Percentiles rank a stretch among this genome's conserved stretches.
Conservation (phyloP, 2,329 filamentous ascomycete genomes). For the Malbranchea zuffiana region DNA sequence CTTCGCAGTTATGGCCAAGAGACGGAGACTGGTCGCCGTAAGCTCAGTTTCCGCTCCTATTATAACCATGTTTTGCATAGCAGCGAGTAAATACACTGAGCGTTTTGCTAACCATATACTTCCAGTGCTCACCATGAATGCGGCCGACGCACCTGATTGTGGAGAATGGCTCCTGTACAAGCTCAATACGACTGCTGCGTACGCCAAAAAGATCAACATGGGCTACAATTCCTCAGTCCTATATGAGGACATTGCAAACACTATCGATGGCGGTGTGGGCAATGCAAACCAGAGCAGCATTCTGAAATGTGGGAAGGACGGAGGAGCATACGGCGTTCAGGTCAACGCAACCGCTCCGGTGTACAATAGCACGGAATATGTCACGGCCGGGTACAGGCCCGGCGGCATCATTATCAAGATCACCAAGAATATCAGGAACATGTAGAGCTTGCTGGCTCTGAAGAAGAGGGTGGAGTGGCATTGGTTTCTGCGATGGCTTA, state of each 20-base stretch:
- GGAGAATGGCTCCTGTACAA: constrained; percentile 8
- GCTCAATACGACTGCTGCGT: constrained; percentile 1
- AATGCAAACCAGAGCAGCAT: neutral
- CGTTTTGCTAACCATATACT: neutral
- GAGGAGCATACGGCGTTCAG: neutral
- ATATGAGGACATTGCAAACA: constrained; percentile 8
- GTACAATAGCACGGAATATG: constrained; percentile 2
- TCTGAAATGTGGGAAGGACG: constrained; percentile 3
- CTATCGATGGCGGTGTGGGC: constrained; percentile 4
- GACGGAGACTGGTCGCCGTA: constrained; percentile 4
- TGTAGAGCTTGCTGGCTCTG: too few species aligned
- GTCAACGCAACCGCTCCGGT: constrained; percentile 3
- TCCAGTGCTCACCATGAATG: constrained; percentile 8
- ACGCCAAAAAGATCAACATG: constrained; percentile 9
- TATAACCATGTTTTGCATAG: neutral
- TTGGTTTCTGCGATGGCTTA: too few species aligned
- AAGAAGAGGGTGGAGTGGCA: too few species aligned
- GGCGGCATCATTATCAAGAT: constrained; percentile 7
- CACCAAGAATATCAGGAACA: too few species aligned
- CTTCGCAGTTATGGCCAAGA: constrained; percentile 6
- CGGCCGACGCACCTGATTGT: constrained; percentile 6
- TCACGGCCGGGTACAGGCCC: constrained; percentile 1
- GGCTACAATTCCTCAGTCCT: constrained; percentile 6
- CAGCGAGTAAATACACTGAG: neutral
- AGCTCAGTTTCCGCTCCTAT: too few species aligned